phyloP scores from a whole-genome alignment of 2,329 filamentous ascomycete species.

The Bipolaris zeicola region DNA sequence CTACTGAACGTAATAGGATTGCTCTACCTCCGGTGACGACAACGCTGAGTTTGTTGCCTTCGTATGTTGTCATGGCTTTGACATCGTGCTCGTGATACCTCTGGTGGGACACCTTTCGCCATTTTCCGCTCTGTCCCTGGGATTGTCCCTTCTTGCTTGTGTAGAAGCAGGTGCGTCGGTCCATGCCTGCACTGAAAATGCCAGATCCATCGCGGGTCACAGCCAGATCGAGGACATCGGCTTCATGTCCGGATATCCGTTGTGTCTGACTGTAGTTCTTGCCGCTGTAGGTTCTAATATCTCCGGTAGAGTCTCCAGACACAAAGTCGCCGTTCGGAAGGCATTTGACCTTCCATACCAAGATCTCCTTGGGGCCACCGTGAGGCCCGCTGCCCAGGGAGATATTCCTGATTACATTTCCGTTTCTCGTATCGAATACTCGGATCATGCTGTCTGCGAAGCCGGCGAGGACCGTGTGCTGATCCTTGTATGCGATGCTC shows the following conservation, averaged over 20 bases:
- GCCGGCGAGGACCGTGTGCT: constrained; percentile 81
- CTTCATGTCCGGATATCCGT: constrained; percentile 82
- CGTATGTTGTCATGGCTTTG: constrained; percentile 90
- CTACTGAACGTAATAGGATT: background rate
- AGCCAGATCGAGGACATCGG: constrained; percentile 88
- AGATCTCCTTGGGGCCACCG: constrained; percentile 80
- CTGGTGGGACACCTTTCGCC: constrained; percentile 84
- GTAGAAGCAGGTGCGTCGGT: constrained; percentile 84
- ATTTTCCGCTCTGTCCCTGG: constrained; percentile 57
- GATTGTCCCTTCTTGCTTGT: constrained; percentile 51
- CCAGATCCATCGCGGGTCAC: constrained; percentile 78
- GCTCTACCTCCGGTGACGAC: constrained; percentile 86
- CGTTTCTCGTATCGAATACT: constrained; percentile 82
- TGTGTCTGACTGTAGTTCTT: constrained; percentile 89
- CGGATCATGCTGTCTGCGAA: constrained; percentile 97
- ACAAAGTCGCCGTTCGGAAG: constrained; percentile 87
- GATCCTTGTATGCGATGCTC: constrained; percentile 87
- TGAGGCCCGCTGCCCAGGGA: constrained; percentile 79
- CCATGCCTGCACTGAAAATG: constrained; percentile 90
- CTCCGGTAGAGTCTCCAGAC: constrained; percentile 92
- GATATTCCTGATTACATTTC: constrained; percentile 77
- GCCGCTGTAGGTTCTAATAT: constrained; percentile 91
- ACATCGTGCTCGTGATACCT: constrained; percentile 93
- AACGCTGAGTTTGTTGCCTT: constrained; percentile 81
- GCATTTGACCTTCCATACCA: constrained; percentile 93